phyloP scores from a whole-genome alignment of 1,139 yeast species.

The Keqinozyma sinolaborantium region DNA sequence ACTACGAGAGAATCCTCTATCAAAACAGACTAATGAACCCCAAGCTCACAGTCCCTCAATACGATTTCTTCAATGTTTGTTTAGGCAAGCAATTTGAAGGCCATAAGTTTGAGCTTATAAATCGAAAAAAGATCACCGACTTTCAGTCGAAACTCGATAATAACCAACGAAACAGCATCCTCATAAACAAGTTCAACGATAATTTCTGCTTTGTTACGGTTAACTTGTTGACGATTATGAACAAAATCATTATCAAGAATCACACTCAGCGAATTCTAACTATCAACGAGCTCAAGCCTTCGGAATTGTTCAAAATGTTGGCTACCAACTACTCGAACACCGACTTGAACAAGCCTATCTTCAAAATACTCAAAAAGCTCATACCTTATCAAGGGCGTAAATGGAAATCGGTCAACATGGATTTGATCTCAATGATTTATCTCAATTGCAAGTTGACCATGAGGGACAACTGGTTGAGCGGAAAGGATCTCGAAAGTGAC shows the following conservation, averaged over 20 bases:
- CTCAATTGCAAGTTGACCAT: slow-evolving; percentile 68
- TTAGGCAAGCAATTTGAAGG: slow-evolving; percentile 15
- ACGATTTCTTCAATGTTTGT: slow-evolving; percentile 46
- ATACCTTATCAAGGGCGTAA: slow-evolving; percentile 91
- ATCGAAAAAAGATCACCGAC: slow-evolving; percentile 23
- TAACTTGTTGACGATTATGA: slow-evolving; percentile 42
- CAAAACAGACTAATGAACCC: slow-evolving; percentile 48
- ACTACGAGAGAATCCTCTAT: slow-evolving; percentile 31
- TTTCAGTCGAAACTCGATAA: slow-evolving; percentile 23
- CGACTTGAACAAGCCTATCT: slow-evolving; percentile 63
- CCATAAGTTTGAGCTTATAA: slow-evolving; percentile 23
- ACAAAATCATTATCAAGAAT: slow-evolving; percentile 42
- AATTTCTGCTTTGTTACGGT: slow-evolving; percentile 43
- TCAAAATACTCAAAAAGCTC: slow-evolving; percentile 71
- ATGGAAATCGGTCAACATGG: slow-evolving; percentile 95
- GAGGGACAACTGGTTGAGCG: slow-evolving; percentile 87
- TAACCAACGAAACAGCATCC: slow-evolving; percentile 22
- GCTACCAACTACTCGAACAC: slow-evolving; percentile 54
- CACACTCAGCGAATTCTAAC: slow-evolving; percentile 53
- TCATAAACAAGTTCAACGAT: slow-evolving; percentile 32
- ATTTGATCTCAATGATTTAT: slow-evolving; percentile 82
- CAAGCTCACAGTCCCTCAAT: slow-evolving; percentile 31
- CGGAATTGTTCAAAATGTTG: slow-evolving; percentile 44
- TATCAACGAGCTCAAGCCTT: slow-evolving; percentile 54
- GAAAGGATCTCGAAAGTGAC: slow-evolving; percentile 74